Evolutionary conservation across 2,329 filamentous ascomycete genomes (phyloP).

Genomic region (Arthroderma sp.): DNA sequence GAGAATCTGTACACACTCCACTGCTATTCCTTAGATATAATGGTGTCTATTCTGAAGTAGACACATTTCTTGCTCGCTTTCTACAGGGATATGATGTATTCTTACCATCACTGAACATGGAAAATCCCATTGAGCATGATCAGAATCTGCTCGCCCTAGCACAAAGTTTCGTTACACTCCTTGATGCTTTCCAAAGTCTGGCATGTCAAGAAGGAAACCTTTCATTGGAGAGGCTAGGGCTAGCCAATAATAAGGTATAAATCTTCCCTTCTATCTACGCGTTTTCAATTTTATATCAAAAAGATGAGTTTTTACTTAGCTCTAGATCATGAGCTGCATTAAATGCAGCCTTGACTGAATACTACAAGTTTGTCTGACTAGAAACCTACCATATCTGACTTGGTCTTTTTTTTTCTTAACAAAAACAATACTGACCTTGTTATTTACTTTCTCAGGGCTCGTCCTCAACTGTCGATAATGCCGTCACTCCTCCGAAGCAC

Average conservation of each 20-base stretch:
- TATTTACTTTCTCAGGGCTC: constrained; percentile 16
- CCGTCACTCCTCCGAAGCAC: neutral
- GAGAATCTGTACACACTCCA: too few relatives aligned
- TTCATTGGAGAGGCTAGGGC: constrained; percentile 21
- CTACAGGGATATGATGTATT: too few relatives aligned
- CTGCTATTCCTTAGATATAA: too few relatives aligned
- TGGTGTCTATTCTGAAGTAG: too few relatives aligned
- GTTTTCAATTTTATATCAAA: constrained; percentile 19
- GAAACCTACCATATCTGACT: constrained; percentile 26
- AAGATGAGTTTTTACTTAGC: constrained; percentile 50
- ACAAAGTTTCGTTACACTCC: constrained; percentile 29
- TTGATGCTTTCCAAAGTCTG: constrained; percentile 28
- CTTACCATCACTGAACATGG: constrained; percentile 1
- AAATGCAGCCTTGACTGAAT: constrained; percentile 49
- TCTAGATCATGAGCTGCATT: constrained; percentile 65
- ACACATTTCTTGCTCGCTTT: too few relatives aligned
- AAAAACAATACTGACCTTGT: constrained; percentile 1
- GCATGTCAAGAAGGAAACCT: constrained; percentile 27
- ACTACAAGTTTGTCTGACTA: constrained; percentile 38
- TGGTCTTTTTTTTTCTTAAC: neutral
- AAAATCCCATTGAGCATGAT: constrained; percentile 20
- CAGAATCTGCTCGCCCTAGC: constrained; percentile 24
- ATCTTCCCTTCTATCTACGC: constrained; percentile 4
- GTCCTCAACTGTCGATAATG: constrained; percentile 2
- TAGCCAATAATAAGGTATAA: constrained; percentile 30